These are phyloP conservation scores for Cephalotrichum gorgonifer DNA, from an alignment of 2,329 filamentous ascomycete genomes.

Conservation along the genomic window DNA sequence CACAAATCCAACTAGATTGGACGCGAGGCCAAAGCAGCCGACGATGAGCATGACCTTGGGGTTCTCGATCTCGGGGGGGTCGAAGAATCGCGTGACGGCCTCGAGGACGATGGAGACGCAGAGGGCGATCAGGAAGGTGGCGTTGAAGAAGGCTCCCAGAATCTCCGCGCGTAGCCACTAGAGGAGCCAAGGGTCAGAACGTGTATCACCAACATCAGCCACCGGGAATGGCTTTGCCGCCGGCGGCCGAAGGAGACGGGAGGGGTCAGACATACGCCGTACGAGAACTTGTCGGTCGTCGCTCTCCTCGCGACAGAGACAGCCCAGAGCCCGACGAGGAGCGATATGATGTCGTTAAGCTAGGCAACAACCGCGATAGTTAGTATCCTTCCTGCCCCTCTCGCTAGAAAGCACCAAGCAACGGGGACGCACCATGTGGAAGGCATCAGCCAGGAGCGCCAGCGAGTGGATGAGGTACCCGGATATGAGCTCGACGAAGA, in stretches of 20 bases:
- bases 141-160: constrained; percentile 90
- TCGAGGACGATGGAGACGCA: constrained; percentile 96
- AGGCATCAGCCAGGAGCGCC: constrained; percentile 90
- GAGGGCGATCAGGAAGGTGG: constrained; percentile 91
- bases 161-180: constrained; percentile 97
- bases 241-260: background rate
- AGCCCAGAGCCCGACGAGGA: constrained; percentile 89
- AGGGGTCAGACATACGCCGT: constrained; percentile 56
- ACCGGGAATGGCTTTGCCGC: too few species aligned
- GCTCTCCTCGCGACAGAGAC: constrained; percentile 79
- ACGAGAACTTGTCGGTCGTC: constrained; percentile 86
- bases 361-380: constrained; percentile 21
- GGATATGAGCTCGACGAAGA: constrained; percentile 75
- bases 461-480: constrained; percentile 85
- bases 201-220: background rate
- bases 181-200: background rate
- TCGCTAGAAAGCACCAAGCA: background rate
- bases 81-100: constrained; percentile 82
- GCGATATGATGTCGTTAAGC: constrained; percentile 95
- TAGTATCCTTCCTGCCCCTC: background rate
- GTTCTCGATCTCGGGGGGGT: constrained; percentile 78
- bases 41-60: constrained; percentile 84
- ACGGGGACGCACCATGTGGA: constrained; percentile 70
- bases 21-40: constrained; percentile 73
- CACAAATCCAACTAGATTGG: constrained; percentile 80